A percentile compares a stretch with the other conserved stretches of the same genome.
Evolutionary conservation across 257 asterid species (phyloP).

Genomic region (Plantago major): DNA sequence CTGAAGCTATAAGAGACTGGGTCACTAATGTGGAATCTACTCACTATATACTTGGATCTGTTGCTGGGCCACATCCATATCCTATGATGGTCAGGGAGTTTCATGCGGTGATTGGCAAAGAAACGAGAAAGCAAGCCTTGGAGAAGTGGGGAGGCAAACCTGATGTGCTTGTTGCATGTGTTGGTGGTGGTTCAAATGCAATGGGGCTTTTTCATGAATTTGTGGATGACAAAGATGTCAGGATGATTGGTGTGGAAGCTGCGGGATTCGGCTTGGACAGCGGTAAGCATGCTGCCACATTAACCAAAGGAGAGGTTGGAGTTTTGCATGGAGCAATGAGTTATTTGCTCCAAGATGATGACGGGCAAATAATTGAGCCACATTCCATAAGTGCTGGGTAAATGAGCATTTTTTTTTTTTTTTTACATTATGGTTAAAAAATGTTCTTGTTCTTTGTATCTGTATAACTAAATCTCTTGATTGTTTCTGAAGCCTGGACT

Average conservation of each 20-base stretch:
- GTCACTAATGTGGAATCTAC: conserved; percentile 91
- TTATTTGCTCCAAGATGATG: conserved; percentile 88
- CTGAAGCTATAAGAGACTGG: conserved; percentile 97
- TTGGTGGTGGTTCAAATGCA: conserved; percentile 97
- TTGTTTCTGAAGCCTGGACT: conserved; percentile 53
- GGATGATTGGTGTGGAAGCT: conserved; percentile 92
- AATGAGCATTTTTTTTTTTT: conserved; percentile 1
- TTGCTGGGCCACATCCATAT: conserved; percentile 95
- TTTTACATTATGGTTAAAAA: conserved; percentile 3
- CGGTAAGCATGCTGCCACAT: conserved; percentile 93
- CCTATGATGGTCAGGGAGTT: conserved; percentile 97
- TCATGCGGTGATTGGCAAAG: conserved; percentile 92
- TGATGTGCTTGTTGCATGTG: conserved; percentile 85
- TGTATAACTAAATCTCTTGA: conserved; percentile 10
- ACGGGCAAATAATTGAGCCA: conserved; percentile 91
- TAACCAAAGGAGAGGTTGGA: conserved; percentile 88
- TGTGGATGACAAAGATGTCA: conserved; percentile 74
- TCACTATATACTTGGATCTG: conserved; percentile 90
- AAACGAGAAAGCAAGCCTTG: conserved; percentile 85
- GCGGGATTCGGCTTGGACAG: conserved; percentile 93
- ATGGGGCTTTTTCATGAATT: conserved; percentile 92
- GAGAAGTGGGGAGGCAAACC: conserved; percentile 94
- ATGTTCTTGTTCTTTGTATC: not conserved
- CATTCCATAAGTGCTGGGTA: conserved; percentile 98
- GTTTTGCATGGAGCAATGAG: conserved; percentile 98